phyloP scores from a whole-genome alignment of 2,329 filamentous ascomycete species.

The Aspergillus intermedius region DNA sequence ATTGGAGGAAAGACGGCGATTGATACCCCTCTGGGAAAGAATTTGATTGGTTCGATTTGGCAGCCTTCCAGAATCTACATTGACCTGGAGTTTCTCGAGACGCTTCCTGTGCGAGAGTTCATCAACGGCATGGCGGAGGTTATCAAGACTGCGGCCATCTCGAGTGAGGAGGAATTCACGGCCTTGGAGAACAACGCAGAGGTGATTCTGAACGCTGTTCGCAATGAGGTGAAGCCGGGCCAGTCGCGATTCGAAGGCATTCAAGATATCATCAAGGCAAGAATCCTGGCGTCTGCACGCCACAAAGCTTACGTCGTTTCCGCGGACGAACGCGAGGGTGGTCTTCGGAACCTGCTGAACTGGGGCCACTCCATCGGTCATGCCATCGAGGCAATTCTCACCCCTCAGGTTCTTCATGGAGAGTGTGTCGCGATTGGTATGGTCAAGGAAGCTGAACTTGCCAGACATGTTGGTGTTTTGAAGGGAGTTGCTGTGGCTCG shows the following conservation, averaged over 20 bases:
- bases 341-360: conserved; percentile 87
- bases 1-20: conserved; percentile 98
- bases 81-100: conserved; percentile 85
- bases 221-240: conserved; percentile 51
- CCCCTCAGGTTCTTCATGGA: conserved; percentile 90
- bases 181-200: conserved; percentile 75
- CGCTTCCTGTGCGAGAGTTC: conserved; percentile 82
- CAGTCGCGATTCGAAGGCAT: conserved; percentile 63
- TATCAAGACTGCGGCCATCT: conserved; percentile 94
- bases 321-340: conserved; percentile 87
- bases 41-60: conserved; percentile 93
- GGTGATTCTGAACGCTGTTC: conserved; percentile 66
- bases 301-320: conserved; percentile 95
- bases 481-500: conserved; percentile 82
- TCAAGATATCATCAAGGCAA: conserved; percentile 61
- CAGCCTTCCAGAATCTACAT: conserved; percentile 92
- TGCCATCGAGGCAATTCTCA: conserved; percentile 89
- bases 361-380: conserved; percentile 98
- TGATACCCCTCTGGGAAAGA: conserved; percentile 92
- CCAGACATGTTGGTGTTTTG: conserved; percentile 78
- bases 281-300: conserved; percentile 82
- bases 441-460: conserved; percentile 94
- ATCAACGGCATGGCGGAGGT: conserved; percentile 99
- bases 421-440: conserved; percentile 96
- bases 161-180: conserved; percentile 81